Base-by-base conservation (phyloP, 1,284 basidiomycete genomes). In the Clitocybe nebularis region DNA sequence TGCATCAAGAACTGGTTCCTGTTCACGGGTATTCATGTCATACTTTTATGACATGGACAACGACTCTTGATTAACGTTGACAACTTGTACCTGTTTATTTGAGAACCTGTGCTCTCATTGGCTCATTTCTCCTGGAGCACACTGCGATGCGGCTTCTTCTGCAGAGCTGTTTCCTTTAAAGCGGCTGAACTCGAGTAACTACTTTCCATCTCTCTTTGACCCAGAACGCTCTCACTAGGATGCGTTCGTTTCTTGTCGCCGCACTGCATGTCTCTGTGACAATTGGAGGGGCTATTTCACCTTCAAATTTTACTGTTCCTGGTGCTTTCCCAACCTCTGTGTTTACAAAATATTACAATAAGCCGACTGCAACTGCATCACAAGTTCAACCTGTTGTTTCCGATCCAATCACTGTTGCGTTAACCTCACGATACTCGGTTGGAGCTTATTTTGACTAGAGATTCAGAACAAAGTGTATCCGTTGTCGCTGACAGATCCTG, bases 331-430 rank as follows among this genome's bases (percentile, higher is more conserved):
- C 84, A 1, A 82, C 81, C 2, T 74, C 77, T 4, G 60, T 71
- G 25, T 86, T 77, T 58, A 54, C 63, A n/a, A 56, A 71, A 47
- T 89, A 87, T 59, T 85, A 81, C 61, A 84, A 87, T 57, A 62
- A 74, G 48, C 84, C 86, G 16, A 86, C 82, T 3, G 79, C 75
- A 24, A 86, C 84, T 1, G 71, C 70, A 11, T 74, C 69, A 3
- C 81, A 87, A 57, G 77, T 78, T 3, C 82, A 87, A 58, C 86
- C 84, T 23, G 69, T 84, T 41, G 74, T 87, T 36, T 75, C 81
- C 2, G 83, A 88, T 54, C 79, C 80, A 7, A 72, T 85, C 16
- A 68, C 69, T 21, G 84, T 81, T 59, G 52, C 66, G 52, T 40
- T 43, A 37, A 36, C 26, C 19, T 21, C 5, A 16, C 22, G 29